These are phyloP conservation scores for Tarenaya hassleriana DNA, from an alignment of 345 rosid species.

Conservation along the genomic window DNA sequence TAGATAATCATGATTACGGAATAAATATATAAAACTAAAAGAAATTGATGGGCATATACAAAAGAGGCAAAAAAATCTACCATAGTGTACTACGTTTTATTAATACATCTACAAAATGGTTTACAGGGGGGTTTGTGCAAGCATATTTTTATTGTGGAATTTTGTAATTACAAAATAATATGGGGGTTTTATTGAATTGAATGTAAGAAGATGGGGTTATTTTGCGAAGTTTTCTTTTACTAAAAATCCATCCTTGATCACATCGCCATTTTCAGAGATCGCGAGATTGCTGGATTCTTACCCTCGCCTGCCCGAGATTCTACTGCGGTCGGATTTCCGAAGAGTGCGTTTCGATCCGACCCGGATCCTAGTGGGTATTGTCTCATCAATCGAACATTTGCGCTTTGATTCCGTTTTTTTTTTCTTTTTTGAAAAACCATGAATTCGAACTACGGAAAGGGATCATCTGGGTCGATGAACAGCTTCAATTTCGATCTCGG, in stretches of 20 bases:
- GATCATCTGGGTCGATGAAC: constrained; percentile 45
- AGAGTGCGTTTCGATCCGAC: constrained; percentile 16
- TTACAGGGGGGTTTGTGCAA: too few relatives aligned
- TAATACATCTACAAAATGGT: too few relatives aligned
- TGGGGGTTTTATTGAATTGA: constrained; percentile 7
- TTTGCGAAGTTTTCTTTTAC: constrained; percentile 5
- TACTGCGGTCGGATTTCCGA: constrained; percentile 13
- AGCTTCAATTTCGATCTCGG: constrained; percentile 53
- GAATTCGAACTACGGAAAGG: constrained; percentile 58
- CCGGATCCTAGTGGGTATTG: constrained; percentile 9
- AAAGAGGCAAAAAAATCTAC: too few relatives aligned
- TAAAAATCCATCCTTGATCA: constrained; percentile 7
- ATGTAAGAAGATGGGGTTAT: constrained; percentile 10
- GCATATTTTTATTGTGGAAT: too few relatives aligned
- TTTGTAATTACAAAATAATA: neutral
- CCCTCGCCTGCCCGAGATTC: constrained; percentile 7
- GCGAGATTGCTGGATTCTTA: constrained; percentile 19
- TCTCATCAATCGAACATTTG: constrained; percentile 14
- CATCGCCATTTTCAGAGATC: constrained; percentile 19
- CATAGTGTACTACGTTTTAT: too few relatives aligned
- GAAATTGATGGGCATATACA: too few relatives aligned
- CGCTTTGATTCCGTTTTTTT: neutral
- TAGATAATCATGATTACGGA: too few relatives aligned
- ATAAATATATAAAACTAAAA: too few relatives aligned
- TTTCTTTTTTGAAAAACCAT: constrained; percentile 19